A percentile compares a stretch with the other conserved stretches of the same genome.
These are phyloP conservation scores for Fusarium ramigenum DNA, from an alignment of 2,329 filamentous ascomycete genomes.

Conservation along the genomic window DNA sequence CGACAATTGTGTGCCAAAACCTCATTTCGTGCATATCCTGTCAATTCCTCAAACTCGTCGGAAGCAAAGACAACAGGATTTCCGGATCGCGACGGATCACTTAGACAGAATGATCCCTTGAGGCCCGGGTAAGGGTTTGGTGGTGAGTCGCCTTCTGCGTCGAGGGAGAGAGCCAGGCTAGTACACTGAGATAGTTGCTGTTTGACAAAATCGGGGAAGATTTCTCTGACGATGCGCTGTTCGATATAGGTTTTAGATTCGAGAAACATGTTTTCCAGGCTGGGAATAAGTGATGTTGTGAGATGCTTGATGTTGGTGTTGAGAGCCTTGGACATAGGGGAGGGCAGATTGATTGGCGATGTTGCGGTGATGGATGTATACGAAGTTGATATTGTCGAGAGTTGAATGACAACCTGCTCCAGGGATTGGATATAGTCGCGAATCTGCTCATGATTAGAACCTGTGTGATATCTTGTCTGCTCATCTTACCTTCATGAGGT, in stretches of 20 bases:
- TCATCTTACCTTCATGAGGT: constrained; percentile 57
- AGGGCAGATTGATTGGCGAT: constrained; percentile 54
- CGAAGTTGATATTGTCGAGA: constrained; percentile 53
- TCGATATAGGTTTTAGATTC: constrained; percentile 57
- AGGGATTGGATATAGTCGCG: constrained; percentile 57
- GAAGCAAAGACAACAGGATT: constrained; percentile 61
- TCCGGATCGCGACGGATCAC: constrained; percentile 59
- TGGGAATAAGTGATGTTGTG: constrained; percentile 55
- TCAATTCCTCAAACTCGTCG: constrained; percentile 62
- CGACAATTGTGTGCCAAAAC: constrained; percentile 60
- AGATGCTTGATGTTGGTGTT: constrained; percentile 58
- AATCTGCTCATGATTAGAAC: constrained; percentile 41
- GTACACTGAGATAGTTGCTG: constrained; percentile 60
- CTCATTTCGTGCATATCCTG: constrained; percentile 58
- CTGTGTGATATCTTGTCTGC: background rate
- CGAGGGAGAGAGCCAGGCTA: constrained; percentile 54
- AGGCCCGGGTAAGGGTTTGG: constrained; percentile 60
- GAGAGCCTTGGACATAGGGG: constrained; percentile 52
- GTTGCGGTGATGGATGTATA: constrained; percentile 55
- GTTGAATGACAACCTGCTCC: constrained; percentile 54
- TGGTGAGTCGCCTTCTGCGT: constrained; percentile 42
- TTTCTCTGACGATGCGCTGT: constrained; percentile 53
- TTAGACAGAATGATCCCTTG: constrained; percentile 67
- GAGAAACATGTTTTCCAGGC: constrained; percentile 55
- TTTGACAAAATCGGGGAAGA: constrained; percentile 63